These are phyloP conservation scores for Mycena leptocephala DNA, from an alignment of 768 basidiomycete genomes.

Conservation along the genomic window DNA sequence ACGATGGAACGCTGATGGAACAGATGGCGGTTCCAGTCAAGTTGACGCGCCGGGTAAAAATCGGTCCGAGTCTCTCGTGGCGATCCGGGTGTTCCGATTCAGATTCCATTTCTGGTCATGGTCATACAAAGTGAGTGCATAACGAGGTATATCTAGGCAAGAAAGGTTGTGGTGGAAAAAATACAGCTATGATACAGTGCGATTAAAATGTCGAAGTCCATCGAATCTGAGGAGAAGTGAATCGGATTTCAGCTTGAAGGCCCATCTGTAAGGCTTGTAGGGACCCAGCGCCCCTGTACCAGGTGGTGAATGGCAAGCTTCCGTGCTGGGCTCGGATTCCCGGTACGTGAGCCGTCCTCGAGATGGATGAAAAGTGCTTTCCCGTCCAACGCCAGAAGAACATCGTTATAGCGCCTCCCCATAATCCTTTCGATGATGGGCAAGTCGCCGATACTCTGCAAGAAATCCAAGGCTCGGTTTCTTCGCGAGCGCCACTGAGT, in stretches of 20 bases:
- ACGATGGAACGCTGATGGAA: too few relatives aligned
- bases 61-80: too few relatives aligned
- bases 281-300: slow-evolving; percentile 32
- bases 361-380: slow-evolving; percentile 28
- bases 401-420: slow-evolving; percentile 34
- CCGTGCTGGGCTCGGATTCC: slow-evolving; percentile 3
- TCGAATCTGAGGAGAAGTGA: too few relatives aligned
- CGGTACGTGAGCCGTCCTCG: slow-evolving; percentile 28
- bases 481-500: slow-evolving; percentile 23
- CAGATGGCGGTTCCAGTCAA: too few relatives aligned
- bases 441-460: slow-evolving; percentile 28
- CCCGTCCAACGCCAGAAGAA: slow-evolving; percentile 32
- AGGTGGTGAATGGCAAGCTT: slow-evolving; percentile 33
- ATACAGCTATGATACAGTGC: neutral
- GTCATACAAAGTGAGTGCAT: too few relatives aligned
- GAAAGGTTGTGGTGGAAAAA: too few relatives aligned
- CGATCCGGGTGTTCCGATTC: too few relatives aligned
- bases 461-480: slow-evolving; percentile 24
- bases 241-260: neutral
- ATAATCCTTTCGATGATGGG: slow-evolving; percentile 30
- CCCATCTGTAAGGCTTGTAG: slow-evolving; percentile 25
- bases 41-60: too few relatives aligned
- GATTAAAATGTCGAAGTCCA: neutral
- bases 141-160: too few relatives aligned
- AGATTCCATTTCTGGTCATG: too few relatives aligned